Evolutionary conservation across 768 basidiomycete species (phyloP), one percentile per base, ranked within the genome.

Genomic region (Boletus rubescentipes): DNA sequence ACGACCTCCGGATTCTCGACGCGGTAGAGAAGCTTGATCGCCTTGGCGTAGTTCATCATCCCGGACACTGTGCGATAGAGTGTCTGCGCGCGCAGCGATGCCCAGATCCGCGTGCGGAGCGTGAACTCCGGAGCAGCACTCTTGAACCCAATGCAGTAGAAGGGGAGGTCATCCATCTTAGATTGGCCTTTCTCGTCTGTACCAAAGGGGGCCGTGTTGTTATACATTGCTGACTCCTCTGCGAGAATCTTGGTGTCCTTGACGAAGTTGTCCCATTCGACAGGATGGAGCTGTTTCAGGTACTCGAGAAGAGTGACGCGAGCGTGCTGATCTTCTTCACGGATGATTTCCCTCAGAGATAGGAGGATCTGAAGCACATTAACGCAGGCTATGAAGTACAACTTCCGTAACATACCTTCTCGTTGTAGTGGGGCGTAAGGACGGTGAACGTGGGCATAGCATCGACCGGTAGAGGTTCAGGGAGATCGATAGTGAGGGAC

Each of bases 381-480:
- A 56, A 41, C 30, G 14, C 54, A 45, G 8, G 37, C 18, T 7
- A 42, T 39, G 32, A 32, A 26, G 39, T n/a, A 16, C 18, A 43
- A n/a, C 53, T 31, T 51, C 20, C 21, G 46, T 20, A 26, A 58
- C 78, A 10, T 40, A 88, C 88, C 84, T 99, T 99, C 73, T 99
- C 97, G 55, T 89, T 97, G 71, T 99, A 99, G 73, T 99, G 97
- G 14, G 97, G 97, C 0, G 94, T 97, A 50, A 99, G 77, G 21
- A 99, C 95, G 41, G 97, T 98, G 79, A 99, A 99, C 0, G 96
- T 98, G 2, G 97, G 97, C 97, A 99, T 98, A n/a, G 94, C 91
- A 70, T 98, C 95, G 39, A 99, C 93, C 14, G 95, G 93, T 32
- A 98, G 73, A 9, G 97, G 89, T 61, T 92, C 88, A 18, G 96